Evolutionary conservation across 1,284 basidiomycete species (phyloP).

Genomic region (Moniliophthora roreri): DNA sequence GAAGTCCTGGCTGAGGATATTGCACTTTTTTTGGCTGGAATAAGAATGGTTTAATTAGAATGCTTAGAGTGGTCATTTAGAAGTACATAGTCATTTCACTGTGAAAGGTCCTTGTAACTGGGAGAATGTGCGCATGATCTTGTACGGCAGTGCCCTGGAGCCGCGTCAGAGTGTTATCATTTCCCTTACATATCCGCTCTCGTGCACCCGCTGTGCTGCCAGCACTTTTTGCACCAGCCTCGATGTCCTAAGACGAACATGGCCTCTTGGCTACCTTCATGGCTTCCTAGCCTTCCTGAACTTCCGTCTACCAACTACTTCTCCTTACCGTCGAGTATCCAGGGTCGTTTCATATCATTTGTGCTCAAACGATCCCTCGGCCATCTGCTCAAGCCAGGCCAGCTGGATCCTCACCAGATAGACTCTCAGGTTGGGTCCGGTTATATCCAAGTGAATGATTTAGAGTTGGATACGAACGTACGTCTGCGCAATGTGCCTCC

Average conservation of each 20-base stretch:
- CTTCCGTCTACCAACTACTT: conserved; percentile 60
- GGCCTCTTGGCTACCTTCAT: conserved; percentile 45
- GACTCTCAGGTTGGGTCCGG: conserved; percentile 92
- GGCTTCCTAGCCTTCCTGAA: conserved; percentile 58
- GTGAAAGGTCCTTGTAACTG: too few species aligned
- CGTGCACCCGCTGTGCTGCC: too few species aligned
- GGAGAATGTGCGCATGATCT: too few species aligned
- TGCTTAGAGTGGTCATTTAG: too few species aligned
- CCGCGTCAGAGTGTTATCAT: not conserved
- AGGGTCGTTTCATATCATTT: conserved; percentile 89
- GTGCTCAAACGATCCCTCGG: conserved; percentile 83
- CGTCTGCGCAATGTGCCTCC: conserved; percentile 28
- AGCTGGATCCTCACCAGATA: conserved; percentile 84
- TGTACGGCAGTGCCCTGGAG: too few species aligned
- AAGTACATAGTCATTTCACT: too few species aligned
- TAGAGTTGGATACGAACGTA: conserved; percentile 79
- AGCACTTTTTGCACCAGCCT: too few species aligned
- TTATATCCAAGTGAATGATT: conserved; percentile 80
- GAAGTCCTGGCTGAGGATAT: conserved; percentile 38
- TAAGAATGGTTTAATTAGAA: not conserved
- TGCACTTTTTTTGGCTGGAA: conserved; percentile 32
- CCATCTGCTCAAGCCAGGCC: conserved; percentile 83
- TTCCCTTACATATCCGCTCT: not conserved
- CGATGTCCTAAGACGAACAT: conserved; percentile 17
- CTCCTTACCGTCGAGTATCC: conserved; percentile 80